Evolutionary conservation across 2,329 filamentous ascomycete species (phyloP).

Genomic region (Botryotinia convoluta): DNA sequence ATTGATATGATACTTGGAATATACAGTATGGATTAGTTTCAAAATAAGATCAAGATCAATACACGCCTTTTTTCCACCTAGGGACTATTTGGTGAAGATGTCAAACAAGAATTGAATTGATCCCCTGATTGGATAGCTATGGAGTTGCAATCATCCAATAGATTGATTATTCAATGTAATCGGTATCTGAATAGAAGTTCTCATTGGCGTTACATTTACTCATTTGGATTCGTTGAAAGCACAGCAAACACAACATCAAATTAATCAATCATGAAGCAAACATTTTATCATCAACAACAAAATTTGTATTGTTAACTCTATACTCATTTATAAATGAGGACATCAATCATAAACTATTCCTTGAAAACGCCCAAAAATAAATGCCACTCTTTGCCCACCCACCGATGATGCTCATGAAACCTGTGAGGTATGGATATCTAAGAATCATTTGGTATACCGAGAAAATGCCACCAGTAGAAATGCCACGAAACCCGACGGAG

Average conservation of each 20-base stretch:
- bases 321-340: neutral
- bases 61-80: neutral
- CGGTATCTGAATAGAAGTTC: neutral
- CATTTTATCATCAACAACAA: neutral
- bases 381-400: conserved; percentile 4
- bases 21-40: neutral
- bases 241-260: neutral
- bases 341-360: conserved; percentile 14
- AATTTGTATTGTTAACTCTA: neutral
- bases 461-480: conserved; percentile 18
- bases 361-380: conserved; percentile 9
- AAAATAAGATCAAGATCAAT: neutral
- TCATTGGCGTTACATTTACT: neutral
- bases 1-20: neutral
- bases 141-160: neutral
- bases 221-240: conserved; percentile 1
- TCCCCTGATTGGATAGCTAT: neutral
- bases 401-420: conserved; percentile 14
- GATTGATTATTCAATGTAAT: neutral
- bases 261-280: neutral
- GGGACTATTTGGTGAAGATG: neutral
- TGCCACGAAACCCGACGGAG: conserved; percentile 8
- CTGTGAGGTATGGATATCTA: conserved; percentile 14
- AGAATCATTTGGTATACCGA: conserved; percentile 9
- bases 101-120: neutral